phyloP scores from a whole-genome alignment of 768 basidiomycete species.

The Lactarius akahatsu region DNA sequence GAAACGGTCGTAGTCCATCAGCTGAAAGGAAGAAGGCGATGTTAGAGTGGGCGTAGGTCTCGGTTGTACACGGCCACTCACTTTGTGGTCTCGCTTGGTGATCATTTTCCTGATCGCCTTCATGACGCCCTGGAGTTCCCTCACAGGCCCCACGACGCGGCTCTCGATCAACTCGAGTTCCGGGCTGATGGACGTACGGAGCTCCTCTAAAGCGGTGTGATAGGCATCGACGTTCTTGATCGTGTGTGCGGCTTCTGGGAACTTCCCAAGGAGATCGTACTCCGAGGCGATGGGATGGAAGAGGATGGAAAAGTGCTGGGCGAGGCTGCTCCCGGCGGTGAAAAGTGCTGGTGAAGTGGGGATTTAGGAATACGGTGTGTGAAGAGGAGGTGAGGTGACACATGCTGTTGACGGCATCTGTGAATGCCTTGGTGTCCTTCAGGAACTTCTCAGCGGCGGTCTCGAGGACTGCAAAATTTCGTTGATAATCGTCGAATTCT shows the following conservation, averaged over 20 bases:
- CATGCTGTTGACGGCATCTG: constrained; percentile 76
- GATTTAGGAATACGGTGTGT: constrained; percentile 2
- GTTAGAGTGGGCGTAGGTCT: background rate
- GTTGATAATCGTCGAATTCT: constrained; percentile 85
- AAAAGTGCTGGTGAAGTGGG: constrained; percentile 52
- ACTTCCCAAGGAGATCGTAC: constrained; percentile 72
- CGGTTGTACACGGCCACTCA: constrained; percentile 33
- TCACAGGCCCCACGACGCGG: constrained; percentile 79
- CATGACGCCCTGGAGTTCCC: constrained; percentile 83
- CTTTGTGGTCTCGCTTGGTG: constrained; percentile 96
- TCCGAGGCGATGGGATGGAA: constrained; percentile 72
- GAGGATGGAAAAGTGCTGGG: constrained; percentile 58
- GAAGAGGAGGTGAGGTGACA: constrained; percentile 20
- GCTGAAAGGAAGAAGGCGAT: constrained; percentile 41
- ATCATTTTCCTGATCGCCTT: constrained; percentile 92
- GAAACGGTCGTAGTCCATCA: constrained; percentile 92
- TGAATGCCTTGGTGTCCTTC: constrained; percentile 88
- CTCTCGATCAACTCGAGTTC: constrained; percentile 94
- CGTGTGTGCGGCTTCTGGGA: constrained; percentile 76
- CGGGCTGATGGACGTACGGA: constrained; percentile 73
- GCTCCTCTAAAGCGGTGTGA: constrained; percentile 74
- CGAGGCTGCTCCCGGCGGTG: constrained; percentile 60
- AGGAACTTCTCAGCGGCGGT: constrained; percentile 81
- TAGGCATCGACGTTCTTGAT: constrained; percentile 75
- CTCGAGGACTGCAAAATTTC: constrained; percentile 77